Base-by-base conservation (phyloP, 169 alveolate species). In the Cyclospora cayetanensis region DNA sequence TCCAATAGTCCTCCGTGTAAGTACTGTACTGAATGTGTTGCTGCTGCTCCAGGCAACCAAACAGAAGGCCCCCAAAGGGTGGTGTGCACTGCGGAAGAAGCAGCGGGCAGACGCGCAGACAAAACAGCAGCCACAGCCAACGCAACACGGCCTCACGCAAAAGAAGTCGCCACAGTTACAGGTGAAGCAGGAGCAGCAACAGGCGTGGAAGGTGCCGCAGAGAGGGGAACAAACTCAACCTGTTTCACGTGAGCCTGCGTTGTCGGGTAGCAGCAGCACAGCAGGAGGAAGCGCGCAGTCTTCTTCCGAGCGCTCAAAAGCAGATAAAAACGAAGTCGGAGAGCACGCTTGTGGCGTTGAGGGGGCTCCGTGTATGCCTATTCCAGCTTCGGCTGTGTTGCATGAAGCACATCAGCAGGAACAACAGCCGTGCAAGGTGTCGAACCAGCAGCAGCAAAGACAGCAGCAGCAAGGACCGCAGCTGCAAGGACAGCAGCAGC, bases 61-160 rank as follows among this genome's bases (percentile, higher is more conserved):
- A 20, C 39, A 11, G 35, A 37, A 4, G 4, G 79, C 46, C 42
- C 79, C 46, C 42, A 27, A 37, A 31, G 79, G 79, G 41, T 66
- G 79, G 79, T 66, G 42, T 27, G 79, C 79, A 66, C 79, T 66
- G 29, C 39, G 79, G 46, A 66, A 66, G 20, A 66, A 66, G 22
- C 79, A 11, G 79, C 37, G 37, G 79, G 25, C 31, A 37, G 79
- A 66, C 18, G 4, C 37, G 20, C 79, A 66, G 20, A 37, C 9
- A 42, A 37, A 66, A n/a, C 46, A n/a, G 79, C 79, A 66, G 25
- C 79, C 9, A 42, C 37, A 66, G 7, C 46, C 9, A 11, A 20
- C n/a, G 25, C 79, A 66, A 42, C 79, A n/a, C n/a, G n/a, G n/a
- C n/a, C n/a, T n/a, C n/a, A n/a, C n/a, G 42, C 79, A 66, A 42